phyloP scores from a whole-genome alignment of 305 asterid genomes.

The Fraxinus nigra region DNA sequence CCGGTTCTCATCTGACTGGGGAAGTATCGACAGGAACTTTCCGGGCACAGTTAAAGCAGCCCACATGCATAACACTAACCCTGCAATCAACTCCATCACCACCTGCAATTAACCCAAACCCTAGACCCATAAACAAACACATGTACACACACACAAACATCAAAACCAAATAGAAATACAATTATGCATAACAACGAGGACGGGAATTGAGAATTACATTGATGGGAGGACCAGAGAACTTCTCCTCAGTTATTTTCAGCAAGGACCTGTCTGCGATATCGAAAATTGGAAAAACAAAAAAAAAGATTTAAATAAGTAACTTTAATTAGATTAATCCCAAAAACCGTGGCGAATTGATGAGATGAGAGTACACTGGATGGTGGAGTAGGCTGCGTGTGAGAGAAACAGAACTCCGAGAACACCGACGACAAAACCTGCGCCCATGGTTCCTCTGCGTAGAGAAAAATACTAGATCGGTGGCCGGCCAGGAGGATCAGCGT shows the following conservation, averaged over 20 bases:
- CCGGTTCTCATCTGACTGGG: conserved; percentile 86
- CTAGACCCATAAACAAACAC: conserved; percentile 22
- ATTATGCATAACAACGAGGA: neutral
- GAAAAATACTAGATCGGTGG: conserved; percentile 19
- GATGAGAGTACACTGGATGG: conserved; percentile 55
- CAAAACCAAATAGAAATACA: neutral
- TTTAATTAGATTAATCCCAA: neutral
- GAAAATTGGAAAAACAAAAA: neutral
- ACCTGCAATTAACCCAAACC: conserved; percentile 51
- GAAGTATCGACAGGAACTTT: conserved; percentile 66
- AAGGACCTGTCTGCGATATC: conserved; percentile 59
- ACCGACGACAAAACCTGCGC: conserved; percentile 60
- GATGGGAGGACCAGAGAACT: conserved; percentile 74
- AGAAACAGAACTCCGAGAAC: conserved; percentile 59
- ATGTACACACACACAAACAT: neutral
- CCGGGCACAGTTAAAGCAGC: conserved; percentile 80
- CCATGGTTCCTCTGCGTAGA: conserved; percentile 35
- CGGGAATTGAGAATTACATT: conserved; percentile 38
- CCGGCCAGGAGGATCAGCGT: neutral
- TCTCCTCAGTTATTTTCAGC: conserved; percentile 78
- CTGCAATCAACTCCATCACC: conserved; percentile 59
- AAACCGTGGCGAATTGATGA: neutral
- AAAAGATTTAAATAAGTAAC: neutral
- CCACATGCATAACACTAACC: conserved; percentile 57
- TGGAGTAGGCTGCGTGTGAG: conserved; percentile 79